Base-by-base conservation (phyloP, 2,329 filamentous ascomycete species). In the Fusarium longipes region DNA sequence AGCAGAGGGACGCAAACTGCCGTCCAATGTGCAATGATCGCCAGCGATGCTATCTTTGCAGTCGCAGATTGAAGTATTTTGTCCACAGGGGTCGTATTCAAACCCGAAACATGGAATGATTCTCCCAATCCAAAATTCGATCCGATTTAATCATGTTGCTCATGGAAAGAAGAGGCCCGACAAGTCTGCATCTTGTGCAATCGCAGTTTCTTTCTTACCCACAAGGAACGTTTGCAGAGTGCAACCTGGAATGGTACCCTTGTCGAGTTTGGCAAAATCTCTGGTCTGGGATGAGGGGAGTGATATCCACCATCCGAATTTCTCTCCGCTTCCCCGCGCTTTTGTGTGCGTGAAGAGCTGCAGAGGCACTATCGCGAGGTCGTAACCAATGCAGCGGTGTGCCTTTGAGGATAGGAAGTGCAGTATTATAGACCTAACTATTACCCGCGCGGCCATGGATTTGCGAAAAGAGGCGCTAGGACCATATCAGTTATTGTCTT, bases 321-420 rank as follows among this genome's bases (percentile, higher is more conserved):
- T 44, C 55, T 45, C 55, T 60, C 56, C 58, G 58, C 38, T 68
- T 69, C 65, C 65, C 65, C 65, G 62, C 65, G 48, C 52, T 39
- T 44, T 66, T 52, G 40, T 15, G 30, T 57, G 44, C n/a, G 24
- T 53, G 22, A 32, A 27, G 51, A 56, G 38, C 30, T 44, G 61
- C 40, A 61, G 49, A 47, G 29, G 30, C 25, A 44, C 40, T 61
- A 42, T 53, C 51, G 60, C 27, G 49, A 68, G 55, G 67, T 58
- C 43, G 63, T 42, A 67, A 42, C 36, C 57, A 57, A 53, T 57
- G 35, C 70, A 65, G 68, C 70, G 70, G 68, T 73, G 70, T 73
- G 70, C 67, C 47, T 47, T 50, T 50, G 56, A 55, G 42, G 49
- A 49, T 45, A 22, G 22, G 44, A 42, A 54, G 39, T 73, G 70